Conservation (phyloP, 78 protist species). For the Dictyostelium citrinum region DNA sequence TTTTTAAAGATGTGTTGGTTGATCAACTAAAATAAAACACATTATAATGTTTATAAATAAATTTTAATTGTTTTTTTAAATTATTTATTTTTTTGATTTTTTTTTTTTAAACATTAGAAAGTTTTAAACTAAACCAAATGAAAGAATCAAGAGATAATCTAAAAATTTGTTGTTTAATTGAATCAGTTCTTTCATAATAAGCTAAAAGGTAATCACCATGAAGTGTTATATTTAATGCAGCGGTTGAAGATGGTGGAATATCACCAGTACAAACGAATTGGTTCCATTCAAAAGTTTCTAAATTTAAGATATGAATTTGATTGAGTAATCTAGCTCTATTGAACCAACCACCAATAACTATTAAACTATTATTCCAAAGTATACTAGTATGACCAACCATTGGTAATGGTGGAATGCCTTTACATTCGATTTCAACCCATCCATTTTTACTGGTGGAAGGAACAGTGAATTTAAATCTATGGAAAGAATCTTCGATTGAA, state of each 20-base stretch:
- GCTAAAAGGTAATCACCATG: constrained; percentile 46
- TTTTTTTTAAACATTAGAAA: not conserved
- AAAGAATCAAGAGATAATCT: constrained; percentile 18
- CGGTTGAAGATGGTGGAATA: constrained; percentile 59
- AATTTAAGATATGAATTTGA: constrained; percentile 25
- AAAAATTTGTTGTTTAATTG: constrained; percentile 22
- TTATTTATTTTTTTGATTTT: not conserved
- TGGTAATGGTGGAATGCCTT: constrained; percentile 36
- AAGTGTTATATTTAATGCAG: constrained; percentile 20
- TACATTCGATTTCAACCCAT: constrained; percentile 10
- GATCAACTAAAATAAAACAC: too few relatives aligned
- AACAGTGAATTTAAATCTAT: constrained; percentile 48
- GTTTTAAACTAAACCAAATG: constrained; percentile 35
- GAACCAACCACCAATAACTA: constrained; percentile 63
- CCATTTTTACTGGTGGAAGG: not conserved
- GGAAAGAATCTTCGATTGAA: constrained; percentile 61
- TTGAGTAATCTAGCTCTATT: constrained; percentile 11
- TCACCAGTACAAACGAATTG: constrained; percentile 16
- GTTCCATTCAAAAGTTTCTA: constrained; percentile 26
- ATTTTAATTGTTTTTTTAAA: too few relatives aligned
- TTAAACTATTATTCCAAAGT: constrained; percentile 35
- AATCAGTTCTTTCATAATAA: constrained; percentile 58
- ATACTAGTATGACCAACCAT: constrained; percentile 42
- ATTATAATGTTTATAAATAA: too few relatives aligned
- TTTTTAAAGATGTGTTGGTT: too few relatives aligned